These are phyloP conservation scores for Cladosporium velox DNA, from an alignment of 2,329 filamentous ascomycete genomes.

Conservation along the genomic window DNA sequence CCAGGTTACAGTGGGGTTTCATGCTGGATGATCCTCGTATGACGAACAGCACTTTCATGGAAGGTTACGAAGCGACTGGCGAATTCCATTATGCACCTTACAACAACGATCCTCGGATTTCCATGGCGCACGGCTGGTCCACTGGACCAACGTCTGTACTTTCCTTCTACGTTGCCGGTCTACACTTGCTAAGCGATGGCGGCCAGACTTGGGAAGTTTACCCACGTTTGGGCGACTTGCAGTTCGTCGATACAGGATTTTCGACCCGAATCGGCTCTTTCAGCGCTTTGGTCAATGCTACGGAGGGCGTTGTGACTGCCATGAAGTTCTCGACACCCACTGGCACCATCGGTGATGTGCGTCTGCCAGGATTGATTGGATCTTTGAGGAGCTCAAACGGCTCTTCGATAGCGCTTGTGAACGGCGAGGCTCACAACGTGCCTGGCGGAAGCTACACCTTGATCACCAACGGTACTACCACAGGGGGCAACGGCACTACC, in stretches of 20 bases:
- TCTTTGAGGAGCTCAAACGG: constrained; percentile 44
- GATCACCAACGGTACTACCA: constrained; percentile 17
- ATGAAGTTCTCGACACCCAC: constrained; percentile 17
- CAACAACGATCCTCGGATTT: constrained; percentile 26
- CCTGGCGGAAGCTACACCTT: constrained; percentile 34
- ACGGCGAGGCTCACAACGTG: constrained; percentile 30
- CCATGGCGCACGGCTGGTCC: constrained; percentile 35
- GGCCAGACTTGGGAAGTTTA: constrained; percentile 25
- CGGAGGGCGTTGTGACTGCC: constrained; percentile 9
- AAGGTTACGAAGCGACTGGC: constrained; percentile 46
- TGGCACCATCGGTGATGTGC: constrained; percentile 14
- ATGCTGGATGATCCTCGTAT: constrained; percentile 44
- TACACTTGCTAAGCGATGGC: constrained; percentile 39
- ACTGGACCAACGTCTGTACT: constrained; percentile 45
- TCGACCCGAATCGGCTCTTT: constrained; percentile 17
- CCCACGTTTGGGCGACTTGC: constrained; percentile 19
- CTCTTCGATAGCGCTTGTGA: constrained; percentile 27
- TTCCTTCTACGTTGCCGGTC: constrained; percentile 46
- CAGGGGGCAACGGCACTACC: constrained; percentile 8
- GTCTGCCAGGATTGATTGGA: constrained; percentile 39
- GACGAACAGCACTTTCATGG: constrained; percentile 47
- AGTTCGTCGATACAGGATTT: constrained; percentile 21
- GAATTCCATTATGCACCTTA: constrained; percentile 46
- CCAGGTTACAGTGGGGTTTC: constrained; percentile 45
- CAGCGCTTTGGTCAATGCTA: constrained; percentile 17